Evolutionary conservation across 2,329 filamentous ascomycete species (phyloP), one percentile per base, ranked within the genome.

Genomic region (Talaromyces marneffei): DNA sequence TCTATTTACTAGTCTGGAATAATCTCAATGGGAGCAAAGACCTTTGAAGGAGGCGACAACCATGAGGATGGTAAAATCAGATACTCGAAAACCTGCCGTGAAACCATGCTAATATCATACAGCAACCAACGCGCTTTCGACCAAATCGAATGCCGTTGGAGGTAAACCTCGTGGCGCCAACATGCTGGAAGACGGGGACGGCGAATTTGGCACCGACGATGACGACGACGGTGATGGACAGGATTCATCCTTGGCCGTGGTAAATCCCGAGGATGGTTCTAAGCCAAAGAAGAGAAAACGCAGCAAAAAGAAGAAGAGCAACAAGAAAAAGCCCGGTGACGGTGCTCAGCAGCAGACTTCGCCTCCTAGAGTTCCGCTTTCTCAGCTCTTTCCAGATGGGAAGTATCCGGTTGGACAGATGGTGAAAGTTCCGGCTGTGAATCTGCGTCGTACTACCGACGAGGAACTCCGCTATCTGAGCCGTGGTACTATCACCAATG

Each of bases 231-330:
- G 62, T 16, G 70, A 67, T 58, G 55, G 57, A 65, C 62, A 33
- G 65, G 57, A 37, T 62, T 63, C 62, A 46, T 63, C 54, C 66
- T 65, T 42, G 61, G 46, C 63, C 68, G 61, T 62, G 67, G 63
- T 67, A 56, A 31, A 40, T 46, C 35, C 64, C 65, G 33, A 40
- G 61, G 61, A 25, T 59, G 42, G 77, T 73, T 23, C 77, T 69
- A 65, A 86, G 56, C 74, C 77, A 59, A 83, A 81, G 71, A 78
- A 72, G 63, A 77, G 74, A 67, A 76, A 76, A 70, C 76, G 73
- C 65, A 74, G 72, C 67, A 67, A 64, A 14, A 52, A 52, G 20
- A 70, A 72, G 62, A 62, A 62, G 60, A 62, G 57, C 18, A 62
- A 37, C 14, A 60, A 59, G 48, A 35, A 48, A 18, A 57, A 53